Percentiles rank a stretch among this genome's conserved stretches.
These are phyloP conservation scores for Microdochium paspali DNA, from an alignment of 2,329 filamentous ascomycete genomes.

Conservation along the genomic window DNA sequence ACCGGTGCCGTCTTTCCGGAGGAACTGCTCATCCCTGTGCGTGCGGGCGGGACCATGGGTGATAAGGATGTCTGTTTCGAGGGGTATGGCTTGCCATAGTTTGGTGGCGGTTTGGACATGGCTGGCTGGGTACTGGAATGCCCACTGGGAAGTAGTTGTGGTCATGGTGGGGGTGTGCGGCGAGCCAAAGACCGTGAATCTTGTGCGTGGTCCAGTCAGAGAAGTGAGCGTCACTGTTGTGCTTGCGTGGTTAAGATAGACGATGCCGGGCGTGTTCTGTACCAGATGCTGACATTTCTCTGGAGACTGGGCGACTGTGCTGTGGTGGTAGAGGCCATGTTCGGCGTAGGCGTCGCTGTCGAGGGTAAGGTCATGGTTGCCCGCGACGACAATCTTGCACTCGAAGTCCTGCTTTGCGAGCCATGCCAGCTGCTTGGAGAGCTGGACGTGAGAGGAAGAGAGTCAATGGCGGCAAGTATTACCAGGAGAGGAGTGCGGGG, in stretches of 20 bases:
- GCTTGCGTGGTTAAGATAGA: constrained; percentile 54
- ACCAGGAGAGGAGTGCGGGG: neutral
- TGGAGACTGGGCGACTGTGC: constrained; percentile 31
- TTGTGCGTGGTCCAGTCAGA: constrained; percentile 44
- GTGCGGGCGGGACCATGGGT: constrained; percentile 59
- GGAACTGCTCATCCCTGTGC: constrained; percentile 42
- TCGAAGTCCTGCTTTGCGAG: constrained; percentile 59
- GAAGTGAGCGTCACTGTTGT: constrained; percentile 43
- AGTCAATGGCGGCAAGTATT: too few relatives aligned
- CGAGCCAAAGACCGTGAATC: constrained; percentile 62
- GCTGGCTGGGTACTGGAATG: constrained; percentile 50
- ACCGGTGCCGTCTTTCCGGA: constrained; percentile 4
- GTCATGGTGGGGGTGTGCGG: constrained; percentile 48
- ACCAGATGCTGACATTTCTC: constrained; percentile 26
- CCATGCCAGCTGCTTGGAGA: constrained; percentile 56
- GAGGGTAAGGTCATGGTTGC: constrained; percentile 68
- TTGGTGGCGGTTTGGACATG: constrained; percentile 4
- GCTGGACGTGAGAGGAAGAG: constrained; percentile 15
- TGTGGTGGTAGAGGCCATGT: constrained; percentile 45
- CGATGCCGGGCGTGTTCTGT: constrained; percentile 37
- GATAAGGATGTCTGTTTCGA: constrained; percentile 54
- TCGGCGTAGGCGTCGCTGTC: constrained; percentile 52
- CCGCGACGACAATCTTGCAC: constrained; percentile 60
- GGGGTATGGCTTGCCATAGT: constrained; percentile 54
- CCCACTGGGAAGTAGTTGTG: constrained; percentile 44